Percentiles rank a stretch among this genome's conserved stretches.
These are phyloP conservation scores for Aegilops speltoides DNA, from an alignment of 176 grass and related monocot genomes.

Conservation along the genomic window DNA sequence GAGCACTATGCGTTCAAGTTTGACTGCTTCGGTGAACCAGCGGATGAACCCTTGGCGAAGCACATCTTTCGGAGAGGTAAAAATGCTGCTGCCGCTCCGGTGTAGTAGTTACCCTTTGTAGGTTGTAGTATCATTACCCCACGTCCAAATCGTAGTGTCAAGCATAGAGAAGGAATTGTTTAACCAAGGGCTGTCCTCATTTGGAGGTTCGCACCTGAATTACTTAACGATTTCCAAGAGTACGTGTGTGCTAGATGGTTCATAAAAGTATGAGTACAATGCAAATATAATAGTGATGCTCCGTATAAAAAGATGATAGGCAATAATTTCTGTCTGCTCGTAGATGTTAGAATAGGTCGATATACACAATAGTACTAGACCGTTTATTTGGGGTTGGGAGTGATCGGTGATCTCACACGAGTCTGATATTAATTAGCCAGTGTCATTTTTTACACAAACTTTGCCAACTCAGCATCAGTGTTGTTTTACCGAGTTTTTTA, in stretches of 20 bases:
- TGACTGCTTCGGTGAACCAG: conserved; percentile 5
- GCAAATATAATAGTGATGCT: background rate
- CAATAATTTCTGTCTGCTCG: conserved; percentile 18
- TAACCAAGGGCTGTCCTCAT: conserved; percentile 18
- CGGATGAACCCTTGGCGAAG: background rate
- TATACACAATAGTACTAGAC: background rate
- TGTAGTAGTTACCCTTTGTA: background rate
- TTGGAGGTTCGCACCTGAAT: background rate
- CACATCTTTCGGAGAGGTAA: conserved; percentile 3
- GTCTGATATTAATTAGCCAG: background rate
- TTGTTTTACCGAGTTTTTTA: too few relatives aligned
- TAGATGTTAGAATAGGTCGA: background rate
- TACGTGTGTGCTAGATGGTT: conserved; percentile 35
- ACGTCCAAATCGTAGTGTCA: background rate
- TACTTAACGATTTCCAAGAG: conserved; percentile 23
- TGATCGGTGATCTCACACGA: conserved; percentile 4
- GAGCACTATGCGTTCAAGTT: conserved; percentile 4
- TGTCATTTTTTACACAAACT: background rate
- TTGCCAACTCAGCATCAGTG: background rate
- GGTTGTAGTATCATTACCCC: background rate
- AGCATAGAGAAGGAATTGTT: background rate
- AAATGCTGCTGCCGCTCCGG: background rate
- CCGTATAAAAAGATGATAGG: background rate
- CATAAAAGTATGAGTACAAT: background rate
- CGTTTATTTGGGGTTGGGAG: background rate